phyloP scores from a whole-genome alignment of 495 filamentous ascomycete genomes.

The Cairneyella variabilis region DNA sequence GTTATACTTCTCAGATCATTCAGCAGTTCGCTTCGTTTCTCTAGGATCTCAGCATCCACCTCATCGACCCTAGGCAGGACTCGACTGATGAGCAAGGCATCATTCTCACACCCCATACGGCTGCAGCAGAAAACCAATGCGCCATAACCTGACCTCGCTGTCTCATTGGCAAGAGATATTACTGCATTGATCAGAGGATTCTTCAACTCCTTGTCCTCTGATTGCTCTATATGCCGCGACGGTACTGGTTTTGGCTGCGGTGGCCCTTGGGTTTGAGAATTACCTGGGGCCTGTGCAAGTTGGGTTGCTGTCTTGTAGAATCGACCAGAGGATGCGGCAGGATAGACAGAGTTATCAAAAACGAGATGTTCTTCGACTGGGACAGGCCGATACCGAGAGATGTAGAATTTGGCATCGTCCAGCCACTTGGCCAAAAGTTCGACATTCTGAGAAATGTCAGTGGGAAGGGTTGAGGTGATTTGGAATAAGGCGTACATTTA shows the following conservation, averaged over 20 bases:
- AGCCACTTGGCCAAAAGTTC: slow-evolving; percentile 68
- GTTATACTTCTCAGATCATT: slow-evolving; percentile 62
- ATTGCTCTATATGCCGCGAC: slow-evolving; percentile 48
- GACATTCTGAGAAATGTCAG: slow-evolving; percentile 51
- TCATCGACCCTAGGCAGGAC: slow-evolving; percentile 48
- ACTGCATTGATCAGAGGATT: slow-evolving; percentile 66
- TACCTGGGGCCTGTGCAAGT: slow-evolving; percentile 35
- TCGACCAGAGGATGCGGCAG: slow-evolving; percentile 54
- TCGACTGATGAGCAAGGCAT: slow-evolving; percentile 60
- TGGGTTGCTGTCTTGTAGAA: slow-evolving; percentile 60
- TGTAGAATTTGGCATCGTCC: slow-evolving; percentile 59
- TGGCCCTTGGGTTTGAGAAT: slow-evolving; percentile 28
- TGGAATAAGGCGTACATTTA: slow-evolving; percentile 48
- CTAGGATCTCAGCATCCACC: slow-evolving; percentile 43
- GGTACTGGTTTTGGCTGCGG: slow-evolving; percentile 35
- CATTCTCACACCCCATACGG: slow-evolving; percentile 58
- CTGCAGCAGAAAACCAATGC: slow-evolving; percentile 75
- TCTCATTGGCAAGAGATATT: slow-evolving; percentile 64
- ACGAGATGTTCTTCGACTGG: slow-evolving; percentile 74
- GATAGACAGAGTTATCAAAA: slow-evolving; percentile 69
- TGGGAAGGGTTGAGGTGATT: neutral
- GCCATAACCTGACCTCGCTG: slow-evolving; percentile 62
- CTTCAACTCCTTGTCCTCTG: slow-evolving; percentile 54
- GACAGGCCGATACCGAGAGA: slow-evolving; percentile 69
- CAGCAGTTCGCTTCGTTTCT: slow-evolving; percentile 62